These are phyloP conservation scores for Tritrichomonas foetus DNA, from an alignment of 208 protist species.

Conservation along the genomic window DNA sequence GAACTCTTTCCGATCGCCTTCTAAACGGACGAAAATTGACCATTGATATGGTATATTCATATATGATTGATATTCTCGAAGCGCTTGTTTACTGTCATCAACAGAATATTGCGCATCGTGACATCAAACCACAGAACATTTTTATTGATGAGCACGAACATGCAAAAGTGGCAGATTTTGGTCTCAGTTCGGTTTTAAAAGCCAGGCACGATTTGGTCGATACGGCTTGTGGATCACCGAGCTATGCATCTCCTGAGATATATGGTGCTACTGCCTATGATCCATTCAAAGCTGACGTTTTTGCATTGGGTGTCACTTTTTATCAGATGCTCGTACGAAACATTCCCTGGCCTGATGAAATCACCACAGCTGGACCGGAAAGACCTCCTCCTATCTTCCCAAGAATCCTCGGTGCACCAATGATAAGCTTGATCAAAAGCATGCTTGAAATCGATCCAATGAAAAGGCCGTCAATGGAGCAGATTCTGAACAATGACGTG, in stretches of 20 bases:
- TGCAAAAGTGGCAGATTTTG: neutral
- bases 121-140: too few species aligned
- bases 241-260: neutral
- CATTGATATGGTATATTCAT: neutral
- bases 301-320: neutral
- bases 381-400: too few species aligned
- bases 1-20: neutral
- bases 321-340: too few species aligned
- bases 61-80: neutral
- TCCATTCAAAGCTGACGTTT: neutral
- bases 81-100: neutral
- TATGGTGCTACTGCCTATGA: neutral
- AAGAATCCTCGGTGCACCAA: too few species aligned
- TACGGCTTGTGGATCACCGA: neutral
- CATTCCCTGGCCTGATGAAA: too few species aligned
- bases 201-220: neutral
- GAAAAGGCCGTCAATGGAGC: neutral
- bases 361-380: too few species aligned
- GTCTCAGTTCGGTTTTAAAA: neutral
- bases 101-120: neutral
- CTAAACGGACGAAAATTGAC: neutral
- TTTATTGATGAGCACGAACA: neutral
- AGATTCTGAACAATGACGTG: neutral
- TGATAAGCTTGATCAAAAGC: neutral
- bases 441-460: neutral